phyloP scores from a whole-genome alignment of 805 yeast species.

The Wickerhamomyces sydowiorum region DNA sequence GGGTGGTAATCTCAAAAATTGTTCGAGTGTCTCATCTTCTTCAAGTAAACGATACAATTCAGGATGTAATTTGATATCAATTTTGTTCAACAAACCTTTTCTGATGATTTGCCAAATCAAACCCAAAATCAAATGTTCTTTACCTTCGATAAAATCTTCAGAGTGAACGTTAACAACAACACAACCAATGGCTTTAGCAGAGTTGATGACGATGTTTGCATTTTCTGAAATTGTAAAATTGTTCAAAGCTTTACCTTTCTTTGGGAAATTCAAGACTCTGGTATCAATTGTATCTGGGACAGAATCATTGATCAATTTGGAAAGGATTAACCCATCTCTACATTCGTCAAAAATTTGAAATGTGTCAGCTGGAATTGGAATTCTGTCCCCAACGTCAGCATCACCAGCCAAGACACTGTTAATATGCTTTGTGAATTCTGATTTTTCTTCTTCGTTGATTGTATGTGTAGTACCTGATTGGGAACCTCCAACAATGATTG shows the following conservation, averaged over 20 bases:
- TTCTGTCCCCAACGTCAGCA: constrained; percentile 69
- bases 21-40: constrained; percentile 96
- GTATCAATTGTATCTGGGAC: constrained; percentile 98
- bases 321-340: constrained; percentile 87
- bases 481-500: constrained; percentile 78
- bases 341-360: constrained; percentile 97
- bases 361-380: constrained; percentile 90
- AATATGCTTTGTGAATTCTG: constrained; percentile 94
- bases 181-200: constrained; percentile 98
- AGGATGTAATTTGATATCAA: constrained; percentile 94
- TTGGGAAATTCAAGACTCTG: constrained; percentile 89
- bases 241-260: constrained; percentile 73
- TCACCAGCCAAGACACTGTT: constrained; percentile 90
- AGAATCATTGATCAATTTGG: constrained; percentile 92
- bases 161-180: constrained; percentile 97
- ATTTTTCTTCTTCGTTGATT: constrained; percentile 93
- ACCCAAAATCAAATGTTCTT: constrained; percentile 86
- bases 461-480: constrained; percentile 94
- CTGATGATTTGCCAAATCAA: constrained; percentile 96
- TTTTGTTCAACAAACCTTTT: constrained; percentile 89
- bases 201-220: constrained; percentile 95
- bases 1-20: constrained; percentile 93
- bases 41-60: constrained; percentile 91
- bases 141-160: constrained; percentile 92
- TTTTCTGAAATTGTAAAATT: constrained; percentile 95